phyloP scores from a whole-genome alignment of 2,329 filamentous ascomycete genomes.

The Botrytis paeoniae region DNA sequence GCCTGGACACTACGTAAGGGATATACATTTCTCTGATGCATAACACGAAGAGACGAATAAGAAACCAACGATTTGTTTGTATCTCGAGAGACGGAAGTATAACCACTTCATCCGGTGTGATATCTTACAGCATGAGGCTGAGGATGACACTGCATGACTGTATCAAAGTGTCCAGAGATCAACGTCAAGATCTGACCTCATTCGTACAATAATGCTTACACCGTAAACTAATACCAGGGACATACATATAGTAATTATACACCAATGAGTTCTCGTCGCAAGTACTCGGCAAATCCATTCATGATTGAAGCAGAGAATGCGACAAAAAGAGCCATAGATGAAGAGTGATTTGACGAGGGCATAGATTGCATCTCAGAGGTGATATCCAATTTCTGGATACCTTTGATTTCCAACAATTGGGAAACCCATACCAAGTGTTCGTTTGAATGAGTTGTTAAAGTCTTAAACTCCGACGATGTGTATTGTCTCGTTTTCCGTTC shows the following conservation, averaged over 20 bases:
- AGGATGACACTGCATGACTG: slow-evolving; percentile 7
- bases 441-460: slow-evolving; percentile 43
- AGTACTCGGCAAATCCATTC: slow-evolving; percentile 52
- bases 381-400: slow-evolving; percentile 50
- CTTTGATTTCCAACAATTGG: slow-evolving; percentile 50
- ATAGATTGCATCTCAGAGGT: slow-evolving; percentile 50
- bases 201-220: slow-evolving; percentile 12
- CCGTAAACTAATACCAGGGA: background rate
- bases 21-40: background rate
- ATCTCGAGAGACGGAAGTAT: background rate
- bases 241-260: background rate
- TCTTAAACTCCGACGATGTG: slow-evolving; percentile 46
- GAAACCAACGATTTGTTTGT: no score
- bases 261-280: slow-evolving; percentile 39
- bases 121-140: background rate
- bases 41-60: background rate
- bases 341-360: slow-evolving; percentile 47
- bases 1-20: background rate
- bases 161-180: background rate
- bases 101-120: background rate
- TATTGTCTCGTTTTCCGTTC: slow-evolving; percentile 51
- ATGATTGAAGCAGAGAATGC: slow-evolving; percentile 60
- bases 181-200: background rate
- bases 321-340: slow-evolving; percentile 55
- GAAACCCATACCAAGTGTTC: slow-evolving; percentile 57